Evolutionary conservation across 1,284 basidiomycete species (phyloP), one percentile per base, ranked within the genome.

Genomic region (Phylloporus sp.): DNA sequence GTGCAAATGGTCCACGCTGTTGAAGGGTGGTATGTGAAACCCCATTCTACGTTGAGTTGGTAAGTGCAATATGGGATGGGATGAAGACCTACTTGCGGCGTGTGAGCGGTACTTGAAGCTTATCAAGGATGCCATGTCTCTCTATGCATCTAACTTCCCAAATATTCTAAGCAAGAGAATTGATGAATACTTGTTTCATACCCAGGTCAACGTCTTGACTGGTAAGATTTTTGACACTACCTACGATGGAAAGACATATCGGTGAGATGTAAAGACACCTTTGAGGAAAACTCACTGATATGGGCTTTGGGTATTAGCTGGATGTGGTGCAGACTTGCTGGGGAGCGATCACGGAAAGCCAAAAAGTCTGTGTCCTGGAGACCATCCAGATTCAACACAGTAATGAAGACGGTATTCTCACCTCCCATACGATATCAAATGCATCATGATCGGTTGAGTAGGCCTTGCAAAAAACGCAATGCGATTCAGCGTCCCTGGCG

Each of bases 11-110:
- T 89, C 81, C 4, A 95, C 87, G n/a, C 90, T 92, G 67, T 88
- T 90, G 78, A 93, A 93, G 0, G 94, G 94, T 0, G 94, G 92
- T 69, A 95, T 92, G 77, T 95, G 93, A 73, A 93, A 94, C 2
- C 93, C 93, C 78, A 93, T 83, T 90, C 92, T 77, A 37, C 56
- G 27, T 57, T 25, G 12, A 43, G 25, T 45, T 32, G 14, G 35
- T 52, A 32, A 39, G 57, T 29, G 12, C 6, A 5, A 53, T 1
- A 19, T 27, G 0, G 4, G 17, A 41, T 14, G 52, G 52, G 25
- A 53, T 41, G 62, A 53, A 5, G 1, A 60, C 73, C 59, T 65
- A 91, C 91, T 82, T 85, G 74, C 86, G 85, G 57, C 80, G 75
- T 29, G 76, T 66, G 6, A 70, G 72, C 25, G 83, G 81, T 32